These are phyloP conservation scores for Platanus orientalis DNA, from an alignment of 164 flowering plant genomes.

Conservation along the genomic window DNA sequence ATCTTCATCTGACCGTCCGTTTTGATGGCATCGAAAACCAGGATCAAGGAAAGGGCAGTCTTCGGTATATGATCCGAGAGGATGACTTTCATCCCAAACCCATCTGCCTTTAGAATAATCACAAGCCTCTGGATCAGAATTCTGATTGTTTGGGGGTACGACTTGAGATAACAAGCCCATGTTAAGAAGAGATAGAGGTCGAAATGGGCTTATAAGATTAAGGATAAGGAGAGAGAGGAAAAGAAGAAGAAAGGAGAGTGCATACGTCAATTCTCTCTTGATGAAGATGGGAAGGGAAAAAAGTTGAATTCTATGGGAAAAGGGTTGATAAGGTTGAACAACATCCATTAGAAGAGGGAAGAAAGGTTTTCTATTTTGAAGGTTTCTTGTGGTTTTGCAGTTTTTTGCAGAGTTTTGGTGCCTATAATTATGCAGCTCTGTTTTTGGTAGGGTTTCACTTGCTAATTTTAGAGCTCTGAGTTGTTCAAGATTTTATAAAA, in stretches of 20 bases:
- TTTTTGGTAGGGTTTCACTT: too few relatives aligned
- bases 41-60: constrained; percentile 61
- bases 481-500: too few relatives aligned
- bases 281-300: constrained; percentile 12
- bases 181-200: constrained; percentile 10
- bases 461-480: too few relatives aligned
- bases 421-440: too few relatives aligned
- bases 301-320: constrained; percentile 8
- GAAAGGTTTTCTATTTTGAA: constrained; percentile 1
- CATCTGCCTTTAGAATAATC: constrained; percentile 54
- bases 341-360: constrained; percentile 41
- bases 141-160: background rate
- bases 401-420: too few relatives aligned
- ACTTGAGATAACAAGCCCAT: too few relatives aligned
- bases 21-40: constrained; percentile 20
- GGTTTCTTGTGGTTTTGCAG: too few relatives aligned
- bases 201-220: too few relatives aligned
- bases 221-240: constrained; percentile 12
- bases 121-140: constrained; percentile 11
- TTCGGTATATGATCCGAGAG: constrained; percentile 27
- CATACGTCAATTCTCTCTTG: constrained; percentile 19
- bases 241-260: constrained; percentile 4
- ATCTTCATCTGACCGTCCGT: too few relatives aligned
- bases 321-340: constrained; percentile 7
- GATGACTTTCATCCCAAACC: constrained; percentile 40